Conservation (phyloP, 1,139 yeast species). For the Meyerozyma elateridarum region DNA sequence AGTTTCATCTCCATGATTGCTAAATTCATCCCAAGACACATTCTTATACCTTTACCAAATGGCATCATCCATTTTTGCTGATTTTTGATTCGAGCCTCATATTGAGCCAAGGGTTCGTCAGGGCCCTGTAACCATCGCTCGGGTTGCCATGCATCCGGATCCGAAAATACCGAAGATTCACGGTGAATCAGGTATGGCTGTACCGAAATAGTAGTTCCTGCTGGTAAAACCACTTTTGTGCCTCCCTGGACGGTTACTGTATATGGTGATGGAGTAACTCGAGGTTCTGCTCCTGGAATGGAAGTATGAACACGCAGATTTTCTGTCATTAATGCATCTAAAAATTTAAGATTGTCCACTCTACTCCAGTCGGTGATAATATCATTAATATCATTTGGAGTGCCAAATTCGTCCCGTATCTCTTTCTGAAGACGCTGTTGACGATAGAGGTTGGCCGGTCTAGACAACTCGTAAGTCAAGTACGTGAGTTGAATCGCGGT, state of each 20-base stretch:
- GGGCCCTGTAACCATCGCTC: constrained; percentile 53
- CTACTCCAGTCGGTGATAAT: constrained; percentile 29
- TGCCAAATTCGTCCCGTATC: constrained; percentile 29
- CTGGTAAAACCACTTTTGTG: constrained; percentile 36
- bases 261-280: constrained; percentile 38
- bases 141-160: constrained; percentile 51
- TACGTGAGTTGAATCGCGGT: constrained; percentile 65
- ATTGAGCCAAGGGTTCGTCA: constrained; percentile 31
- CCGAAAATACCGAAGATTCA: constrained; percentile 42
- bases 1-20: constrained; percentile 66
- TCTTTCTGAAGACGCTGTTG: constrained; percentile 45
- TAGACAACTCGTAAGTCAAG: constrained; percentile 55
- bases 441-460: constrained; percentile 37
- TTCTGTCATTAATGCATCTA: constrained; percentile 57
- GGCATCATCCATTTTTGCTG: constrained; percentile 60
- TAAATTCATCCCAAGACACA: constrained; percentile 70
- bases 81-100: constrained; percentile 28
- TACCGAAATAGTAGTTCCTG: constrained; percentile 53
- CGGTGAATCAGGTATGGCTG: constrained; percentile 68
- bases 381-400: constrained; percentile 20
- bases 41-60: constrained; percentile 70
- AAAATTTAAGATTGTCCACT: constrained; percentile 49
- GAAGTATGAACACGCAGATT: constrained; percentile 61
- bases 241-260: constrained; percentile 18
- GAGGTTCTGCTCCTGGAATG: constrained; percentile 72